Base-by-base conservation (phyloP, 257 asterid species). In the Nicotiana obtusifolia region DNA sequence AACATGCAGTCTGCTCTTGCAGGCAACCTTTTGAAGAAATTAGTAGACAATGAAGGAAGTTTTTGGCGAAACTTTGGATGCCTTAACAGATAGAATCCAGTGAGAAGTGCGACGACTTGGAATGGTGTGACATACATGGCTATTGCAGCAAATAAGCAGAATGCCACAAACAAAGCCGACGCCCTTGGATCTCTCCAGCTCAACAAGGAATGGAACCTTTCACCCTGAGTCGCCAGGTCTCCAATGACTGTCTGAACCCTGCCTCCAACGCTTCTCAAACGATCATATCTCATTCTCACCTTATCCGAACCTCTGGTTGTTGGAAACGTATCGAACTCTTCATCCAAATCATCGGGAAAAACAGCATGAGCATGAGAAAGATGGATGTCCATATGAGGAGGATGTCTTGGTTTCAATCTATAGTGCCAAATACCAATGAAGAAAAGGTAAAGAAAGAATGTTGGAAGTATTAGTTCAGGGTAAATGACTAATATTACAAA, bases 161-260 rank as follows among this genome's bases (percentile, higher is more conserved):
- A 88, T 2, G 71, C 67, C 60, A 88, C 88, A 80, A 94, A 94
- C 83, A 94, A 81, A 1, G 95, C 97, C 35, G 98, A 90, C 1
- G 97, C 98, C 73, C 97, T 86, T 5, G 98, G 91, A 64, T 94
- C 98, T 67, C 98, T 85, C 98, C 98, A 94, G 73, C 89, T 90
- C 81, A 92, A 13, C 28, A 94, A 82, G 5, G 92, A 85, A 65
- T 88, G 87, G 0, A 94, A 56, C 82, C 98, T 89, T 85, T 94
- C 98, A 81, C 93, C 97, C 81, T 94, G 98, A 87, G 91, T 89
- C 0, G 98, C 98, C 83, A 92, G 17, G 76, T 94, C 98, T 0
- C 98, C 98, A 4, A 94, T 69, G 87, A 91, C 94, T 0, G 84
- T 88, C 83, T 92, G 97, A 53, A 94, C 85, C 93, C 95, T 87